phyloP scores from a whole-genome alignment of 495 filamentous ascomycete genomes.

The Lasiosphaeria hispida region DNA sequence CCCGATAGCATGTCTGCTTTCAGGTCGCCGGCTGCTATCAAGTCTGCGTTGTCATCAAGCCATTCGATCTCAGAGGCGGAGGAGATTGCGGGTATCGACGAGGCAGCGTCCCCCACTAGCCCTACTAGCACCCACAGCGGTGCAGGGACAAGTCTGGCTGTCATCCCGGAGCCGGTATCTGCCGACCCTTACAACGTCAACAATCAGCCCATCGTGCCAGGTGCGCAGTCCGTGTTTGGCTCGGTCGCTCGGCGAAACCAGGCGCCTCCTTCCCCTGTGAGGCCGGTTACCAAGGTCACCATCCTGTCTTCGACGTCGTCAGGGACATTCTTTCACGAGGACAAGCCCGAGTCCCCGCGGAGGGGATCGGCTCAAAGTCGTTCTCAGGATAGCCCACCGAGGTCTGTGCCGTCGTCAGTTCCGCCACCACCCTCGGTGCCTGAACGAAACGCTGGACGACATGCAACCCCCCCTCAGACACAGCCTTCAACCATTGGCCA shows the following conservation, averaged over 20 bases:
- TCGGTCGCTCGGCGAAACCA: constrained; percentile 13
- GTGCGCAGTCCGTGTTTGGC: constrained; percentile 9
- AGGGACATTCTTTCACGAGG: constrained; percentile 27
- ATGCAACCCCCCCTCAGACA: constrained; percentile 19
- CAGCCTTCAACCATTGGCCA: constrained; percentile 33
- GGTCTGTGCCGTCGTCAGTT: constrained; percentile 4
- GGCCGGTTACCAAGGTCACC: constrained; percentile 35
- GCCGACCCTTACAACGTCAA: constrained; percentile 4
- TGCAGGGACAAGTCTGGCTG: constrained; percentile 9
- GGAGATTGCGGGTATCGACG: constrained; percentile 21
- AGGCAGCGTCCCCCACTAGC: constrained; percentile 12
- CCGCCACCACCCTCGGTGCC: constrained; percentile 33
- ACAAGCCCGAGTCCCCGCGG: constrained; percentile 22
- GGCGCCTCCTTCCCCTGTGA: constrained; percentile 19
- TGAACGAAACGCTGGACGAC: constrained; percentile 39
- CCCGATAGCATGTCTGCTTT: constrained; percentile 21
- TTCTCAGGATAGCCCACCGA: constrained; percentile 2
- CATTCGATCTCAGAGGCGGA: constrained; percentile 38
- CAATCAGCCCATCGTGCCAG: neutral
- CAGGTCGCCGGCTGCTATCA: constrained; percentile 15
- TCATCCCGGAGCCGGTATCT: constrained; percentile 13
- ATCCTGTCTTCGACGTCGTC: constrained; percentile 28
- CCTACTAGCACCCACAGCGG: constrained; percentile 8
- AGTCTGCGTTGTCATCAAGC: constrained; percentile 24
- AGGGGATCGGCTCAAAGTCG: constrained; percentile 20